Conservation (phyloP, 1,284 basidiomycete species). For the Athelia sp. region DNA sequence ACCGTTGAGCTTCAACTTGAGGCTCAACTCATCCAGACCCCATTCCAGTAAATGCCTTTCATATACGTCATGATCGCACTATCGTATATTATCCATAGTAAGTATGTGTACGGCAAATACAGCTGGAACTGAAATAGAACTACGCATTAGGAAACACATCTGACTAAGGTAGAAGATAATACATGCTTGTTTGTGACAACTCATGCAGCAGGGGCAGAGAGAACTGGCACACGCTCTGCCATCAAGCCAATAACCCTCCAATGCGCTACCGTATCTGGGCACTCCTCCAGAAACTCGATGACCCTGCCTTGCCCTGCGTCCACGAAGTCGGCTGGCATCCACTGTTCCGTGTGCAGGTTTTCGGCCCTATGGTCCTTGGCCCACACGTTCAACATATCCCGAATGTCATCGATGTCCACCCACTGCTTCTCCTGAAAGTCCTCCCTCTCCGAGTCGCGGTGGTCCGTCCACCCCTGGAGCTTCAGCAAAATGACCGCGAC, state of each 20-base stretch:
- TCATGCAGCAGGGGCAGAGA: no score
- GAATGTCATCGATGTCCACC: conserved; percentile 23
- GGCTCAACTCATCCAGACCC: no score
- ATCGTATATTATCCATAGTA: no score
- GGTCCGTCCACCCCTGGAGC: conserved; percentile 29
- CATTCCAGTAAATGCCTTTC: no score
- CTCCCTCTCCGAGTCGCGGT: conserved; percentile 16
- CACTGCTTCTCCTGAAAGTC: conserved; percentile 22
- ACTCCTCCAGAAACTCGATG: conserved; percentile 14
- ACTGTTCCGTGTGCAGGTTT: conserved; percentile 13
- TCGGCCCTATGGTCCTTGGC: conserved; percentile 12
- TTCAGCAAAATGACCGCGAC: conserved; percentile 25
- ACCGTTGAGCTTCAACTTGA: no score
- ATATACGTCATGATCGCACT: no score
- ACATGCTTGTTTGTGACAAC: no score
- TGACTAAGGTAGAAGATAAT: no score
- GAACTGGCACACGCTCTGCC: no score
- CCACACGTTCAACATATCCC: conserved; percentile 18
- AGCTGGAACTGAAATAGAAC: no score
- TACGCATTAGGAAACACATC: no score
- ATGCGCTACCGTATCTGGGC: conserved; percentile 13
- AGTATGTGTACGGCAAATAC: no score
- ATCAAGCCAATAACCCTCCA: conserved; percentile 23
- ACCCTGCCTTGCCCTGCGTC: conserved; percentile 15
- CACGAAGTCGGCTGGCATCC: conserved; percentile 22